Evolutionary conservation across 2,329 filamentous ascomycete genomes (phyloP), one percentile per base, ranked within the genome.

Genomic region (Penicillium sp.): DNA sequence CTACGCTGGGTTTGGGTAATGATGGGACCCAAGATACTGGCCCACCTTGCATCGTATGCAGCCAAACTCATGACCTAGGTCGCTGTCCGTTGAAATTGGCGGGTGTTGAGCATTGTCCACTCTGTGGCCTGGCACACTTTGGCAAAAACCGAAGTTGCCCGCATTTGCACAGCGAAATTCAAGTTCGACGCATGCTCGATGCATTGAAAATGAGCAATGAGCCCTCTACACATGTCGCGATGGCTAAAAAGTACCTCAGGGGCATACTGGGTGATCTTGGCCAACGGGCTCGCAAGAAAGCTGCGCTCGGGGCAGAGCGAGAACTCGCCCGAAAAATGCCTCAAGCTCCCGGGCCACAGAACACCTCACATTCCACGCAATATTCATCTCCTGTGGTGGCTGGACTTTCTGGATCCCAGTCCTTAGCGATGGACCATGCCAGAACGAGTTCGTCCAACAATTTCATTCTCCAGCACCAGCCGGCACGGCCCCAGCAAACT

Each of bases 111-210:
- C 72, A 81, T 61, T 90, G 87, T 69, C 81, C 81, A 6, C 77
- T 89, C 6, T 89, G 87, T 57, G 85, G 86, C 14, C 77, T 84
- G 19, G 82, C 83, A 1, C 86, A 88, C 65, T 83, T 78, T 58
- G 85, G 85, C 2, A 67, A 77, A 49, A 71, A 73, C 1, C 77
- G 82, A 28, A 80, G 78, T 8, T 90, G 87, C 64, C 83, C 86
- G 13, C 83, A 87, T 65, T 78, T 90, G 48, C 77, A 76, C 50
- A 84, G 84, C 3, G 83, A 89, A 57, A 81, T 80, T 3, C 82
- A 90, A 64, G 77, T 91, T 14, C 78, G 81, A 50, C 74, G 81
- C 18, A 88, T 91, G 79, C 74, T 91, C 14, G 80, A 84, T 51
- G 81, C 83, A 0, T 70, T 91, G 19, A 84, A 84, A 62, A 71